Conservation (phyloP, 192 early-diverging fungal species). For the Rhizoclosmatium sp. region DNA sequence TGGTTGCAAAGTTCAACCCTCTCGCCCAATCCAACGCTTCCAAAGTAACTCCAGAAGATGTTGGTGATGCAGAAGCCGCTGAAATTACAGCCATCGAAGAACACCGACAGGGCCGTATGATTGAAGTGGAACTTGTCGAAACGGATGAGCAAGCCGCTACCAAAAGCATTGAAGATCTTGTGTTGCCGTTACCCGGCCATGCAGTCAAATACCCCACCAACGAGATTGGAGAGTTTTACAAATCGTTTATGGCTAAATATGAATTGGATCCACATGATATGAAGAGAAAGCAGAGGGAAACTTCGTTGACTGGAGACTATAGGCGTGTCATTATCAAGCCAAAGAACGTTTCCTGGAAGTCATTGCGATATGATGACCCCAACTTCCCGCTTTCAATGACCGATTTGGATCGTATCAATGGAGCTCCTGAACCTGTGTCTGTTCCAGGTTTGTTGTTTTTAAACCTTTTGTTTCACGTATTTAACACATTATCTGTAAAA, state of each 20-base stretch:
- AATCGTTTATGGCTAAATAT: constrained; percentile 74
- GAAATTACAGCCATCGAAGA: constrained; percentile 42
- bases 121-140: constrained; percentile 56
- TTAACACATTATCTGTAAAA: too few relatives aligned
- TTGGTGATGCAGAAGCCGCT: constrained; percentile 40
- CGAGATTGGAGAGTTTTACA: constrained; percentile 70
- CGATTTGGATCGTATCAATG: constrained; percentile 46
- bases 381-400: constrained; percentile 41
- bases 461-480: neutral
- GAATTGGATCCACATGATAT: constrained; percentile 73
- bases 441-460: too few relatives aligned
- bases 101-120: constrained; percentile 27
- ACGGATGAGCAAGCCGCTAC: constrained; percentile 71
- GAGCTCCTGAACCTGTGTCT: constrained; percentile 41
- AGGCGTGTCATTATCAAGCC: constrained; percentile 51
- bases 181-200: constrained; percentile 90
- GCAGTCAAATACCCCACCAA: constrained; percentile 82
- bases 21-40: constrained; percentile 18
- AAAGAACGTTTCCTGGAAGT: constrained; percentile 47
- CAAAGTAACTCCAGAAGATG: constrained; percentile 20
- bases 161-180: constrained; percentile 88
- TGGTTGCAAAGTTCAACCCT: constrained; percentile 64
- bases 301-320: constrained; percentile 57
- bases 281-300: constrained; percentile 63
- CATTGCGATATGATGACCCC: constrained; percentile 45